Conservation (phyloP, 1,139 yeast species). For the Wickerhamomyces sp. region DNA sequence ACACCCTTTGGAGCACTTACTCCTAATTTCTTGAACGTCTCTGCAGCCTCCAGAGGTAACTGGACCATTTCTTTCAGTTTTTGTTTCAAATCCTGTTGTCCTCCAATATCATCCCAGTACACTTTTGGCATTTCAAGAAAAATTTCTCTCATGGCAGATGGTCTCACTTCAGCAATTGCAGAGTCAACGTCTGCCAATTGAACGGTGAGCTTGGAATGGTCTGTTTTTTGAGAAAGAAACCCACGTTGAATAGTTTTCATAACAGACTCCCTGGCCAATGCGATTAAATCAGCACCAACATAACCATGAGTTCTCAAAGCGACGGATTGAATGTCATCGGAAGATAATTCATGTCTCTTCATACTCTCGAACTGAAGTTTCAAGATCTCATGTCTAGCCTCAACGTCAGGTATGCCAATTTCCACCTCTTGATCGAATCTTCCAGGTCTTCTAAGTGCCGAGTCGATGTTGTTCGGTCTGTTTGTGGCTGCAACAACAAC, state of each 20-base stretch:
- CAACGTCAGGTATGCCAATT: conserved; percentile 72
- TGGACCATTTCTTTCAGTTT: conserved; percentile 87
- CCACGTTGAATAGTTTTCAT: conserved; percentile 75
- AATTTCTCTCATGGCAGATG: conserved; percentile 96
- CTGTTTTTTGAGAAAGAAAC: conserved; percentile 31
- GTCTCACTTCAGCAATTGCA: conserved; percentile 76
- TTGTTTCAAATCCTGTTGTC: conserved; percentile 76
- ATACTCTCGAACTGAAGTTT: conserved; percentile 55
- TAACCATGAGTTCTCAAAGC: conserved; percentile 72
- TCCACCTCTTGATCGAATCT: conserved; percentile 86
- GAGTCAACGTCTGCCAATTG: conserved; percentile 49
- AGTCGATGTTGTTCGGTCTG: conserved; percentile 75
- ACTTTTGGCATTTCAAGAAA: conserved; percentile 92
- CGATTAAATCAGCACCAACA: conserved; percentile 86
- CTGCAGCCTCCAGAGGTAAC: conserved; percentile 81
- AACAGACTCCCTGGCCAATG: conserved; percentile 83
- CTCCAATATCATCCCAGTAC: conserved; percentile 93
- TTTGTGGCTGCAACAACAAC: conserved; percentile 83
- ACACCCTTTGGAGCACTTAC: conserved; percentile 91
- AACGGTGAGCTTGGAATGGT: conserved; percentile 34
- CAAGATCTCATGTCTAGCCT: conserved; percentile 60
- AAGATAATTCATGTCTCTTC: conserved; percentile 52
- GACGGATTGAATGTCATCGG: conserved; percentile 47
- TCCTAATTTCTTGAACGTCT: conserved; percentile 70
- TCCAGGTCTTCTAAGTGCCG: conserved; percentile 89